Base-by-base conservation (phyloP, 345 rosid species). In the Crucihimalaya himalaica region DNA sequence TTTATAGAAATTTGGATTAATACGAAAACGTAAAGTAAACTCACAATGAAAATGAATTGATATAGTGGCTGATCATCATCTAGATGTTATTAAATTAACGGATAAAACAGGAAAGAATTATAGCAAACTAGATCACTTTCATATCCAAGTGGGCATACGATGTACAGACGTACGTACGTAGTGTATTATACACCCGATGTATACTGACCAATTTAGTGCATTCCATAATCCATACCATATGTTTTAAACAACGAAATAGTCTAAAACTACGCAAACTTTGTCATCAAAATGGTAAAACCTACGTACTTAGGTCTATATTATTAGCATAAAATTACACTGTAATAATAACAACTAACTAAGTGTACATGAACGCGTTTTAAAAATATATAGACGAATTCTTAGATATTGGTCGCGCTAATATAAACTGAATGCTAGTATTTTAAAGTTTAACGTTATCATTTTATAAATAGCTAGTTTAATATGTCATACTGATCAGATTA, bases 401-500 rank as follows among this genome's bases (percentile, higher is more conserved):
- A 23, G 31, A 23, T 51, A 51, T 5, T 51, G 31, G 16, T 2
- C n/a, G 16, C n/a, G 31, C 9, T 51, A 13, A 23, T 12, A 51
- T 51, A 51, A 51, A 51, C 5, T 5, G 6, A 51, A 23, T 11
- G 15, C 12, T 34, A 34, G 31, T 51, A 2, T 51, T 35, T 35
- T 11, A 11, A 35, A 35, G 40, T 35, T 35, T 35, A 34, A 34
- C 23, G 15, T 56, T 32, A 31, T 4, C 29, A 16, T 4, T 55
- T 55, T 15, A 54, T 27, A 56, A 54, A 5, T 15, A 40, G 7
- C 20, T 28, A 54, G 20, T 54, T 8, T 54, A 46, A 32, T 40
- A 32, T 51, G 74, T 21, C 25, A 57, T 20, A 12, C 13, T 20
- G n/a, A n/a, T n/a, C 45, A 25, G 73, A 42, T 68, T 46, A 71